These are phyloP conservation scores for Magnusiomyces tetraspermus DNA, from an alignment of 1,139 yeast genomes.

Conservation along the genomic window DNA sequence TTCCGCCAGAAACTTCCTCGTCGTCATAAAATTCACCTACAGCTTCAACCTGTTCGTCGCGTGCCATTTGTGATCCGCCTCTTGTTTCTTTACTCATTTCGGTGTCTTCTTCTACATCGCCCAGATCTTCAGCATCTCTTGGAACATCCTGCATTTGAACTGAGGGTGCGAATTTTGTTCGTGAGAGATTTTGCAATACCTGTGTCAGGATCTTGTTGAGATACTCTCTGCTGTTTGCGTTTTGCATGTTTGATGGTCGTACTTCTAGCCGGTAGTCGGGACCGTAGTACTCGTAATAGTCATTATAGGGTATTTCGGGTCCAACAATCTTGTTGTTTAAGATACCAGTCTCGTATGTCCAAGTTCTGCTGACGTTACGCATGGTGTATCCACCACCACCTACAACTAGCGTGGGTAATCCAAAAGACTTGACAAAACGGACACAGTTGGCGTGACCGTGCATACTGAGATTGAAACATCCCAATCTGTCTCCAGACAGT, in stretches of 20 bases:
- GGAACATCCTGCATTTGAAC: constrained; percentile 88
- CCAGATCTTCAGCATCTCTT: constrained; percentile 69
- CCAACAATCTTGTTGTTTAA: constrained; percentile 59
- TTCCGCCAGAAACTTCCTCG: constrained; percentile 29
- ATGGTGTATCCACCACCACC: constrained; percentile 99
- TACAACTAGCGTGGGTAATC: constrained; percentile 77
- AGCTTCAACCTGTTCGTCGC: constrained; percentile 53
- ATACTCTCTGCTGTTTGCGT: constrained; percentile 76
- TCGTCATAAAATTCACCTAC: constrained; percentile 34
- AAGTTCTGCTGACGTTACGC: constrained; percentile 82
- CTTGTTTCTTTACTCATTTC: constrained; percentile 82
- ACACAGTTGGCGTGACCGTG: constrained; percentile 95
- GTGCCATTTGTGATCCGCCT: constrained; percentile 81
- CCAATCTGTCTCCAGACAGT: constrained; percentile 82
- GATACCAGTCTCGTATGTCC: constrained; percentile 93
- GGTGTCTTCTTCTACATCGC: constrained; percentile 44
- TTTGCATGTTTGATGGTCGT: constrained; percentile 86
- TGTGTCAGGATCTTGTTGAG: constrained; percentile 70
- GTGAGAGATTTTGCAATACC: constrained; percentile 73
- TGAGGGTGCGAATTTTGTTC: constrained; percentile 83
- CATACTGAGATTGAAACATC: constrained; percentile 86
- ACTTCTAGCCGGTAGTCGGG: constrained; percentile 73
- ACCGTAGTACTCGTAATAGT: constrained; percentile 64
- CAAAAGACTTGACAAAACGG: constrained; percentile 72
- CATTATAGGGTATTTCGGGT: constrained; percentile 77